phyloP scores from a whole-genome alignment of 1,139 yeast species.

The Candida gigantensis region DNA sequence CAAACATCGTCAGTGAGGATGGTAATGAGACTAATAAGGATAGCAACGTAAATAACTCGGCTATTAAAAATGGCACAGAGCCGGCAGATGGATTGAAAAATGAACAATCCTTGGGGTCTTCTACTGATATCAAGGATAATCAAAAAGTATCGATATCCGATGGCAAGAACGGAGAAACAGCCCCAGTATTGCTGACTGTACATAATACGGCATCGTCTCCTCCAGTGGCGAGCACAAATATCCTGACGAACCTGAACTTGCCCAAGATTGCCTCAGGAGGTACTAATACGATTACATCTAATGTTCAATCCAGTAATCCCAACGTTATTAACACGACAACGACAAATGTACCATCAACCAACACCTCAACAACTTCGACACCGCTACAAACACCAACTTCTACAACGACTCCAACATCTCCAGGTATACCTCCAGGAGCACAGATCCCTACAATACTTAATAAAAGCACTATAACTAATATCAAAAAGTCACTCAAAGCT shows the following conservation, averaged over 20 bases:
- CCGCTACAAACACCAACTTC: too few relatives aligned
- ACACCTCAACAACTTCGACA: not conserved
- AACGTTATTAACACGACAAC: not conserved
- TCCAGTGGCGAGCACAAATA: too few relatives aligned
- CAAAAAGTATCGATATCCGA: not conserved
- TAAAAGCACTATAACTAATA: constrained; percentile 34
- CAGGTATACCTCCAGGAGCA: constrained; percentile 1
- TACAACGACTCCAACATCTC: constrained; percentile 7
- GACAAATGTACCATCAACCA: not conserved
- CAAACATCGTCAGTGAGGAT: too few relatives aligned
- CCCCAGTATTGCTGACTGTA: too few relatives aligned
- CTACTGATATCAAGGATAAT: not conserved
- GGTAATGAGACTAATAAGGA: too few relatives aligned
- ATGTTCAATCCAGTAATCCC: too few relatives aligned
- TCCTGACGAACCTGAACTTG: not conserved
- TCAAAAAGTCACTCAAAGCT: constrained; percentile 43
- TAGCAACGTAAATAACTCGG: too few relatives aligned
- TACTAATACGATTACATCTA: too few relatives aligned
- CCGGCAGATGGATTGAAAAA: too few relatives aligned
- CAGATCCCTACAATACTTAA: constrained; percentile 22
- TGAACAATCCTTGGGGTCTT: not conserved
- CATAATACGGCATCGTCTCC: too few relatives aligned
- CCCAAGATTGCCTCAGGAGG: not conserved
- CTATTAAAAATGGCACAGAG: too few relatives aligned
- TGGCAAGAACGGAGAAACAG: too few relatives aligned